Evolutionary conservation across 768 basidiomycete genomes (phyloP), one percentile per base, ranked within the genome.

Genomic region (Naematelia encephala): DNA sequence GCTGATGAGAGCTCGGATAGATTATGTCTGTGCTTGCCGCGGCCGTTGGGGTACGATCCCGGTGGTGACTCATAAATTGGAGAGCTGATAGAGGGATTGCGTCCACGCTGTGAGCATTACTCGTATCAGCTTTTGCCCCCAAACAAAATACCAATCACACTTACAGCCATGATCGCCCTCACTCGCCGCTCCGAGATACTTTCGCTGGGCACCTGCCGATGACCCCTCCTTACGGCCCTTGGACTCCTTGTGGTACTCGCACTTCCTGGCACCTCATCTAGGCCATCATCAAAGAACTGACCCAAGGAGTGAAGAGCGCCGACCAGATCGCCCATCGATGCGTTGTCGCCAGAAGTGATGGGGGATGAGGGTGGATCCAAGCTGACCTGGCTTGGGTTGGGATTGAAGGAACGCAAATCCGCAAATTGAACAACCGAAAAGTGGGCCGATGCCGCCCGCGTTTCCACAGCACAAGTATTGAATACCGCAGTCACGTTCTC

Each of bases 401-500:
- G 19, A 80, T 81, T 47, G 81, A 61, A n/a, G 28, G 62, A 55
- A 39, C 46, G 86, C 23, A 68, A 56, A 60, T 70, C 72, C 21
- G 67, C 61, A 51, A 75, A 74, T 47, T 73, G 73, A 4, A 74
- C 65, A 45, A 77, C 69, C 23, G 70, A 73, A 56, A 73, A 75
- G 57, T 77, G 16, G 84, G 86, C 75, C 86, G 86, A 72, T 87
- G 70, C 91, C 83, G 52, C 85, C 81, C 34, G 87, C 86, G 13
- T 88, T 85, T 29, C 88, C 80, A 30, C 83, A 79, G 12, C 85
- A 82, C 71, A 91, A 3, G 89, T 88, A 64, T 89, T 89, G 63
- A 89, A 91, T 12, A 94, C 88, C 1, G 89, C 88, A 77, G 86
- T 82, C 63, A 93, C 82, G 70, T 92, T 93, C 43, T 83, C 80